Percentiles rank a stretch among this genome's conserved stretches.
Conservation (phyloP, 2,329 filamentous ascomycete genomes). For the Amylocarpus encephaloides region DNA sequence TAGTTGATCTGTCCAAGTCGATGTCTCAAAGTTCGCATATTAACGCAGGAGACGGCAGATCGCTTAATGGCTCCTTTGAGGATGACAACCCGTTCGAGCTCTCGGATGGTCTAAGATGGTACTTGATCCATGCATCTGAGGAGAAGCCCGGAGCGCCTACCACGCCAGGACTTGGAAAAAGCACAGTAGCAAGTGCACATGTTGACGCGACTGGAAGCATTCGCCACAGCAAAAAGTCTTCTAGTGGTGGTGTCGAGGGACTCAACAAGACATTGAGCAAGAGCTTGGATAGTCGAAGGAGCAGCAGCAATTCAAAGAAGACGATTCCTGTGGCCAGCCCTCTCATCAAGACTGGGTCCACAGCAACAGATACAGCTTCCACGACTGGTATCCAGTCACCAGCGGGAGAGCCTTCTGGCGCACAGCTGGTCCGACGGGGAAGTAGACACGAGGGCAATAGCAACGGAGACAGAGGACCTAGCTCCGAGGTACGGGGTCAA, state of each 20-base stretch:
- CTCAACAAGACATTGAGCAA: conserved; percentile 75
- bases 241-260: conserved; percentile 55
- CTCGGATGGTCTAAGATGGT: conserved; percentile 92
- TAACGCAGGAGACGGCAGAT: conserved; percentile 34
- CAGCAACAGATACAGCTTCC: conserved; percentile 20
- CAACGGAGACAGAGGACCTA: conserved; percentile 10
- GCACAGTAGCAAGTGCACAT: conserved; percentile 80
- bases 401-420: conserved; percentile 17
- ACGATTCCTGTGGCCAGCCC: conserved; percentile 43
- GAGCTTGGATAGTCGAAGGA: conserved; percentile 85
- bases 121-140: conserved; percentile 86
- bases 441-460: conserved; percentile 15
- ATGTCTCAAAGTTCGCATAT: conserved; percentile 35
- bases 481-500: conserved; percentile 25
- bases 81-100: conserved; percentile 97
- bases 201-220: conserved; percentile 79
- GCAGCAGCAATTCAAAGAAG: conserved; percentile 79
- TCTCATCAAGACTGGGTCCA: conserved; percentile 21
- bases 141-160: conserved; percentile 87
- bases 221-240: conserved; percentile 38
- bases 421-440: conserved; percentile 15
- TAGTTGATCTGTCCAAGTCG: conserved; percentile 85
- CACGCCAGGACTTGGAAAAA: conserved; percentile 88
- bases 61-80: conserved; percentile 52
- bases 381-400: conserved; percentile 15